A percentile compares a stretch with the other conserved stretches of the same genome.
phyloP scores from a whole-genome alignment of 2,329 filamentous ascomycete species.

The Zasmidium cellare region DNA sequence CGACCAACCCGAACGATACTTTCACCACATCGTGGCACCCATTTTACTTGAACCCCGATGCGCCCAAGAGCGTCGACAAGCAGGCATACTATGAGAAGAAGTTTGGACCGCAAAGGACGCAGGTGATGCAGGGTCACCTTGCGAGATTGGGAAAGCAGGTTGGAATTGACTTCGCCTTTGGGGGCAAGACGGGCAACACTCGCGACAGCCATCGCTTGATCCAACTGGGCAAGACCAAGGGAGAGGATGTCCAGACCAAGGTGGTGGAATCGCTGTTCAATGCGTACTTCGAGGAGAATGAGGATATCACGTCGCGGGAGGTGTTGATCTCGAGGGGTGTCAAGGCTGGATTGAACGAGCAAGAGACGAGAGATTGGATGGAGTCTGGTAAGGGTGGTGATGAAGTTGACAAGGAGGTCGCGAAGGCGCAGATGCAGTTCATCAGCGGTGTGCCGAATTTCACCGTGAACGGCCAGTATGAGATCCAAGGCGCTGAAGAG shows the following conservation, averaged over 20 bases:
- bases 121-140: slow-evolving; percentile 60
- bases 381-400: slow-evolving; percentile 44
- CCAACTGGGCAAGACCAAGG: slow-evolving; percentile 64
- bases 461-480: slow-evolving; percentile 66
- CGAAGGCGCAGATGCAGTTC: slow-evolving; percentile 46
- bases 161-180: slow-evolving; percentile 72
- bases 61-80: slow-evolving; percentile 56
- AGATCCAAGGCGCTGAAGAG: slow-evolving; percentile 72
- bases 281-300: slow-evolving; percentile 52
- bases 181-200: slow-evolving; percentile 72
- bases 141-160: slow-evolving; percentile 59
- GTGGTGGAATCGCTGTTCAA: slow-evolving; percentile 65
- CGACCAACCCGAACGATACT: slow-evolving; percentile 61
- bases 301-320: slow-evolving; percentile 47
- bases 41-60: slow-evolving; percentile 74
- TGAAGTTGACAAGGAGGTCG: slow-evolving; percentile 49
- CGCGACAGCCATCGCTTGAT: slow-evolving; percentile 77
- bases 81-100: slow-evolving; percentile 60
- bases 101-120: slow-evolving; percentile 62
- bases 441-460: slow-evolving; percentile 75
- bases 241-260: slow-evolving; percentile 55
- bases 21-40: slow-evolving; percentile 75
- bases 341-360: slow-evolving; percentile 45
- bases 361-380: slow-evolving; percentile 47
- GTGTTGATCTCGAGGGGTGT: slow-evolving; percentile 43